Percentiles rank a stretch among this genome's conserved stretches.
Evolutionary conservation across 305 asterid species (phyloP).

Genomic region (Fraxinus greggii): DNA sequence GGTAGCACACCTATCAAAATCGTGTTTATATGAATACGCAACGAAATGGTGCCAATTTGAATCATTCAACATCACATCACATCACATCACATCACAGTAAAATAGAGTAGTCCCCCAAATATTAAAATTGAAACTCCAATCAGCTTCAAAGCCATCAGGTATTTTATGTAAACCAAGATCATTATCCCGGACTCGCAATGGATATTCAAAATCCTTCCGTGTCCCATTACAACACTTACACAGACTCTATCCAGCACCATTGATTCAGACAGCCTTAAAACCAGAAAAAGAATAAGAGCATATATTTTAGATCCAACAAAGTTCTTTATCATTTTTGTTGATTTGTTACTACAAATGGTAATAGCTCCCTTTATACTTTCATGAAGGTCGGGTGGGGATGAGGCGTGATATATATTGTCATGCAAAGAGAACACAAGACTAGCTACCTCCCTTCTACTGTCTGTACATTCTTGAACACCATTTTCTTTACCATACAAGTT

Average conservation of each 20-base stretch:
- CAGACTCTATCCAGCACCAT: background rate
- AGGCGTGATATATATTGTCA: background rate
- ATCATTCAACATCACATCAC: background rate
- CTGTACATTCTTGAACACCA: background rate
- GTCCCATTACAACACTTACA: background rate
- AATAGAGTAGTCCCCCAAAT: background rate
- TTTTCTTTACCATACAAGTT: background rate
- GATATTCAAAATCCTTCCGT: background rate
- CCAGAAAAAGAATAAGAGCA: background rate
- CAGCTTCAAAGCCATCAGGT: background rate
- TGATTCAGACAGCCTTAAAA: background rate
- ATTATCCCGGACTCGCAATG: background rate
- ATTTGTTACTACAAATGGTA: background rate
- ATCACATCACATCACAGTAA: background rate
- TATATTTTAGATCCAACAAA: background rate
- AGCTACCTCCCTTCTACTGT: background rate
- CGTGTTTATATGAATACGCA: background rate
- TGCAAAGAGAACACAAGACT: background rate
- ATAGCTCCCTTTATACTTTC: background rate
- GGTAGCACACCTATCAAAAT: background rate
- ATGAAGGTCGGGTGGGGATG: background rate
- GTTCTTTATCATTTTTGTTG: background rate
- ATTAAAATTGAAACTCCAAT: background rate
- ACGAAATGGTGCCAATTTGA: background rate
- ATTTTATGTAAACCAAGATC: background rate